Evolutionary conservation across 2,329 filamentous ascomycete genomes (phyloP).

Genomic region (Claviceps lovelessii): DNA sequence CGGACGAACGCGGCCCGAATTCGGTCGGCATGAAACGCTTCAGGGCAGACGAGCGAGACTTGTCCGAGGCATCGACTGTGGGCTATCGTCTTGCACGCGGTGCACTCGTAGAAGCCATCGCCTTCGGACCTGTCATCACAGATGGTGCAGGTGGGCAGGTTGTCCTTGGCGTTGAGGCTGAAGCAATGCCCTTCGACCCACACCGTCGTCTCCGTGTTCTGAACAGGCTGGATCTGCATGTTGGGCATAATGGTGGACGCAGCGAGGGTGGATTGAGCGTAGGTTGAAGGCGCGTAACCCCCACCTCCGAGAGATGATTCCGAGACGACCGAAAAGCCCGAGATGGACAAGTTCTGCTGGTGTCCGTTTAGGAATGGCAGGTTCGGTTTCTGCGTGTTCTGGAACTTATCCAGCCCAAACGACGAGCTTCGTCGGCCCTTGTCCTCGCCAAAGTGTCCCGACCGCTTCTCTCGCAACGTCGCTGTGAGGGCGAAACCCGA

Average conservation of each 20-base stretch:
- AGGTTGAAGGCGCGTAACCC: conserved; percentile 68
- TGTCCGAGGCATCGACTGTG: conserved; percentile 48
- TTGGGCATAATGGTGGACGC: conserved; percentile 79
- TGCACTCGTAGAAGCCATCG: conserved; percentile 64
- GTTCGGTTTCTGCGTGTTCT: conserved; percentile 53
- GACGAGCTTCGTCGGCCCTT: conserved; percentile 82
- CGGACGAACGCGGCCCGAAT: conserved; percentile 50
- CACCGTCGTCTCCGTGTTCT: conserved; percentile 62
- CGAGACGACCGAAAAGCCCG: conserved; percentile 45
- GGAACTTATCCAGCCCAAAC: conserved; percentile 63
- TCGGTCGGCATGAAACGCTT: conserved; percentile 47
- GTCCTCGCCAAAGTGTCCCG: conserved; percentile 73
- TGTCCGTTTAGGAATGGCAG: conserved; percentile 59
- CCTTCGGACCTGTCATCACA: conserved; percentile 61
- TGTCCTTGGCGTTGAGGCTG: conserved; percentile 47
- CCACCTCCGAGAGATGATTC: conserved; percentile 50
- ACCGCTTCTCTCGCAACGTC: conserved; percentile 84
- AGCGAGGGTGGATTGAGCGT: conserved; percentile 72
- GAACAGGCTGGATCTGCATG: conserved; percentile 64
- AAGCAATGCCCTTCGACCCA: conserved; percentile 82
- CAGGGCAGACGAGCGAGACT: conserved; percentile 48
- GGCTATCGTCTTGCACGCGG: conserved; percentile 43
- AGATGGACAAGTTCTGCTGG: conserved; percentile 43
- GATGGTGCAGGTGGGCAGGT: conserved; percentile 49
- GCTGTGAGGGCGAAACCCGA: conserved; percentile 78